phyloP scores from a whole-genome alignment of 345 rosid genomes.

The Melaleuca quinquenervia region DNA sequence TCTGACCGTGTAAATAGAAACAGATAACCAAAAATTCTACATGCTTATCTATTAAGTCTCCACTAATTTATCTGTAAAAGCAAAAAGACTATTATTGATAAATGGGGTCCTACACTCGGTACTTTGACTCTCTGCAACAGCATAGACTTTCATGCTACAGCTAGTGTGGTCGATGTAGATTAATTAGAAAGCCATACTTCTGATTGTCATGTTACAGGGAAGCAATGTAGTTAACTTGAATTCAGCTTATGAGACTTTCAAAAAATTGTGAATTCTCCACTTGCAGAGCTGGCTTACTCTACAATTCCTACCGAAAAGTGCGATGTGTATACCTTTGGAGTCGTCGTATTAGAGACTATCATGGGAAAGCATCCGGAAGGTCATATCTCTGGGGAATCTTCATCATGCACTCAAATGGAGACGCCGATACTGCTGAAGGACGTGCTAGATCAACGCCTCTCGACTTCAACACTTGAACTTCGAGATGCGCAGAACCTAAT shows the following conservation, averaged over 20 bases:
- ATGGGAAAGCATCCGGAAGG: not conserved
- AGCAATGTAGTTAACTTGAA: not conserved
- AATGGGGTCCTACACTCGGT: too few relatives aligned
- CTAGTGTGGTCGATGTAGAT: not conserved
- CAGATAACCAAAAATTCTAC: too few relatives aligned
- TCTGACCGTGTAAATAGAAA: too few relatives aligned
- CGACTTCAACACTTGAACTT: not conserved
- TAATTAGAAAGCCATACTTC: not conserved
- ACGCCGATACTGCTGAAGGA: not conserved
- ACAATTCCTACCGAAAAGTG: not conserved
- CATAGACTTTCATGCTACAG: not conserved
- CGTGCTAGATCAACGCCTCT: not conserved
- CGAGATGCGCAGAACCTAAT: not conserved
- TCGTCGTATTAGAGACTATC: not conserved
- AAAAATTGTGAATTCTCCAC: not conserved
- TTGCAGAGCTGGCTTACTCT: not conserved
- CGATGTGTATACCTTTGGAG: not conserved
- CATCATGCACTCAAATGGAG: not conserved
- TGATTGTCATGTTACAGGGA: not conserved
- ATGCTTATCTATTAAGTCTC: too few relatives aligned
- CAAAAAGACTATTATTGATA: too few relatives aligned
- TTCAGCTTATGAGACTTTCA: rapidly evolving
- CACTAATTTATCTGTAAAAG: too few relatives aligned
- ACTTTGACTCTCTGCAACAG: not conserved
- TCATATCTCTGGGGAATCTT: not conserved